Base-by-base conservation (phyloP, 2,329 filamentous ascomycete species). In the Colletotrichum aenigma region DNA sequence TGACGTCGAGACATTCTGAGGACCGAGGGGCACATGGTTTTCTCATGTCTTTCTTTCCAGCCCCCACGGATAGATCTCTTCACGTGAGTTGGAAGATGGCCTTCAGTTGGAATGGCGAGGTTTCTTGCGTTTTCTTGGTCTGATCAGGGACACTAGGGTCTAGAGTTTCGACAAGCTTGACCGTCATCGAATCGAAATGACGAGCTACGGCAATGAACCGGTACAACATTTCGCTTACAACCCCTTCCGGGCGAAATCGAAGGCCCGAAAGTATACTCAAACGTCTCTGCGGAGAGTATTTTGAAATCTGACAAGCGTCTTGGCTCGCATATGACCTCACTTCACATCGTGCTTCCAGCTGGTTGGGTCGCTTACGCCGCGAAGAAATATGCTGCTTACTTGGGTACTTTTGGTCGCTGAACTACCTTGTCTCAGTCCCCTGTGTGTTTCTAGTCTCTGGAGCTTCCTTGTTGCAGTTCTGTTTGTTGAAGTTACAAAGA, bases 201-300 rank as follows among this genome's bases (percentile, higher is more conserved):
- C 18, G 38, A 48, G 38, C 10, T 4, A 21, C 10, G 2, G 43
- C 43, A 4, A 21, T 21, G 4, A 21, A 52, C n/a, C 43, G n/a
- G n/a, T 13, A 21, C 10, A 52, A 52, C n/a, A 52, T 21, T 1
- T 52, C 3, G 38, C 38, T 48, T 12, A 1, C 38, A n/a, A 7
- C 0, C 0, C 18, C 18, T 48, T 10, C 2, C 2, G n/a, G n/a
- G 6, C n/a, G n/a, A 52, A 13, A 52, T 52, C 1, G 43, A 52
- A 52, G n/a, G 0, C 43, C 18, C 1, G n/a, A 21, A 52, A 52
- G n/a, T 7, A 32, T 61, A 8, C 18, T 62, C 7, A 34, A 62
- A 12, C 15, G 43, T 15, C 4, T 21, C 28, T 30, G 7, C 30
- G 18, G 26, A 36, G 6, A 21, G n/a, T 15, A 24, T 32, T 62